Base-by-base conservation (phyloP, 345 rosid genomes). In the Brassica incana region DNA sequence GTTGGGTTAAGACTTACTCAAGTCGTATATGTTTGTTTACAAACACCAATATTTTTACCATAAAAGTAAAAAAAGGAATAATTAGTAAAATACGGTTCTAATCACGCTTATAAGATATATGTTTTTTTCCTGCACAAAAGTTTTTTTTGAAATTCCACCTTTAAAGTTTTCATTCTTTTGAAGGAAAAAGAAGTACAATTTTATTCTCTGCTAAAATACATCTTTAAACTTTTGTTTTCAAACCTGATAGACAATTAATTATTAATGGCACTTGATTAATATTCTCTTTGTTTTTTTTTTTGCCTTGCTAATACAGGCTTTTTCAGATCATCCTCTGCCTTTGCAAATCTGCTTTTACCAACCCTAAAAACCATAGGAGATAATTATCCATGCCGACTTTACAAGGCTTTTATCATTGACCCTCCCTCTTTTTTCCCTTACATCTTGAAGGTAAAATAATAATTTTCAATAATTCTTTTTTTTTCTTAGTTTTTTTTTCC, bases 311-410 rank as follows among this genome's bases (percentile, higher is more conserved):
- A 45, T 67, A 78, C 94, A 95, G 99, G 96, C 88, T 86, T 89
- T 87, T 90, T 87, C 96, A 90, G 98, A 85, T 95, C 98, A 36
- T 97, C 94, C 18, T 88, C 99, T 52, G 87, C 96, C 83, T 93
- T 93, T 77, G 87, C 88, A 87, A 95, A 91, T 82, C 62, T 86
- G 38, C 77, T 91, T 77, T 80, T 93, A 77, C 87, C 93, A 62
- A 77, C 96, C 25, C 89, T 93, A 85, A 95, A 91, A 77, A 85
- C 89, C 6, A 84, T 91, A 63, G 94, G 85, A 6, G 99, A 93
- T 40, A 79, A 89, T 79, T 91, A 95, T 43, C 99, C 99, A 0
- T 87, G 92, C 69, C 88, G 91, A 65, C 97, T 95, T 82, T 81
- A 81, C 87, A 87, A 85, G 79, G 88, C 92, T 68, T 93, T 95